phyloP scores from a whole-genome alignment of 2,329 filamentous ascomycete genomes.

The Ophioceras dolichostomum region DNA sequence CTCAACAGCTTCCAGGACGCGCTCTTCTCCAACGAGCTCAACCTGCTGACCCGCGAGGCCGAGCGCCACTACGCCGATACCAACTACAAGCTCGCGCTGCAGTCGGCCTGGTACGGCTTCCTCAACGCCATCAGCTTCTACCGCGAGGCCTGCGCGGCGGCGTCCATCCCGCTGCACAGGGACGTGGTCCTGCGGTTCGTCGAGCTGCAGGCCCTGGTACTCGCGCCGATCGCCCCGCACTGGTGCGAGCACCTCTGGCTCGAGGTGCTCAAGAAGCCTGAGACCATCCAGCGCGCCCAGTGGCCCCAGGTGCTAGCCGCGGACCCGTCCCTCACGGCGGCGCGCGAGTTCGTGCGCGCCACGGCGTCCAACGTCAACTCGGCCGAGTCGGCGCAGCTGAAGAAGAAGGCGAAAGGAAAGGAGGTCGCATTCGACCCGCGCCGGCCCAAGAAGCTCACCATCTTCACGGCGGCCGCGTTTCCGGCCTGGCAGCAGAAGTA shows the following conservation, averaged over 20 bases:
- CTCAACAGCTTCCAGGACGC: slow-evolving; percentile 72
- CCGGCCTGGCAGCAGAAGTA: slow-evolving; percentile 89
- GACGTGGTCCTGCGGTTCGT: slow-evolving; percentile 71
- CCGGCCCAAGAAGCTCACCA: slow-evolving; percentile 81
- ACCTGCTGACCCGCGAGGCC: slow-evolving; percentile 67
- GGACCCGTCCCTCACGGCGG: slow-evolving; percentile 58
- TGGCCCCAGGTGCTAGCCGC: slow-evolving; percentile 60
- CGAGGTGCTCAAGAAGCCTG: slow-evolving; percentile 69
- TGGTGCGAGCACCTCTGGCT: slow-evolving; percentile 93
- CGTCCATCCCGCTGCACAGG: slow-evolving; percentile 76
- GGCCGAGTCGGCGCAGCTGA: slow-evolving; percentile 69
- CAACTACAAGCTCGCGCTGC: slow-evolving; percentile 77
- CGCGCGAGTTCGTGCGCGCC: slow-evolving; percentile 67
- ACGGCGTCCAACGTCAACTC: slow-evolving; percentile 74
- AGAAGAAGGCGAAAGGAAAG: slow-evolving; percentile 92
- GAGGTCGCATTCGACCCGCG: slow-evolving; percentile 74
- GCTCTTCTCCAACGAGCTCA: slow-evolving; percentile 90
- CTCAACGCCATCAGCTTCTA: slow-evolving; percentile 79
- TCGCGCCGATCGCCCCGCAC: slow-evolving; percentile 80
- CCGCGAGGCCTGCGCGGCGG: slow-evolving; percentile 66
- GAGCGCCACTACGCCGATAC: slow-evolving; percentile 67
- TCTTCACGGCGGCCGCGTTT: slow-evolving; percentile 70
- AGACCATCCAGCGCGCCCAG: slow-evolving; percentile 65
- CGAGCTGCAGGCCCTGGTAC: slow-evolving; percentile 54
- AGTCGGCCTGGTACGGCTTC: slow-evolving; percentile 82